Base-by-base conservation (phyloP, 768 basidiomycete species). In the Chalciporus piperatus region DNA sequence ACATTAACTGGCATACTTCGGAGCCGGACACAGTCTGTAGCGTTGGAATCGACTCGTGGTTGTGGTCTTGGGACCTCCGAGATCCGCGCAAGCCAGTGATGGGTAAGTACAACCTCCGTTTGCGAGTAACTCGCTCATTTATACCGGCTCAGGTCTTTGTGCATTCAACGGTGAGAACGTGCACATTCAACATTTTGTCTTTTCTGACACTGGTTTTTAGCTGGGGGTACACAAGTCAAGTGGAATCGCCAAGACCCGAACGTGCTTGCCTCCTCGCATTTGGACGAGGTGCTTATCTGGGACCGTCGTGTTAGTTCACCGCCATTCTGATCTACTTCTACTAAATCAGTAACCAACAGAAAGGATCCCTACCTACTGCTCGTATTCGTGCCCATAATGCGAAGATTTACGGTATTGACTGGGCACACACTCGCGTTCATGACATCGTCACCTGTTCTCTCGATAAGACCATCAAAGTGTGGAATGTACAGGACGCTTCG, bases 331-430 rank as follows among this genome's bases (percentile, higher is more conserved):
- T 40, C 20, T 33, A 13, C n/a, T 45, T 13, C 5, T 33, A 19
- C n/a, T 2, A 9, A 51, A 13, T 25, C 42, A 58, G 1, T 7
- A 9, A 70, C 23, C 3, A 35, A 19, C 57, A 94, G 87, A 96
- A 94, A 85, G 92, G 92, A 8, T 93, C 89, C 6, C 76, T 94
- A 8, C 91, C 92, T 2, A 71, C 90, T 6, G 76, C 82, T 11
- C 77, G 77, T 6, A 86, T 98, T 51, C 74, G 76, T 25, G 95
- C 92, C 0, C 95, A 98, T 62, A 75, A 73, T n/a, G 83, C 91
- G 30, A 93, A 94, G 70, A 97, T 98, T 41, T 98, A 99, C 56
- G 97, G 97, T 2, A 93, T 99, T 48, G 96, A 98, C 69, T 99
- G 96, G 95, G 86, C 92, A 7, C 85, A 92, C 45, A 73, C 78